Conservation (phyloP, 2,329 filamentous ascomycete species). For the Venturia nashicola region DNA sequence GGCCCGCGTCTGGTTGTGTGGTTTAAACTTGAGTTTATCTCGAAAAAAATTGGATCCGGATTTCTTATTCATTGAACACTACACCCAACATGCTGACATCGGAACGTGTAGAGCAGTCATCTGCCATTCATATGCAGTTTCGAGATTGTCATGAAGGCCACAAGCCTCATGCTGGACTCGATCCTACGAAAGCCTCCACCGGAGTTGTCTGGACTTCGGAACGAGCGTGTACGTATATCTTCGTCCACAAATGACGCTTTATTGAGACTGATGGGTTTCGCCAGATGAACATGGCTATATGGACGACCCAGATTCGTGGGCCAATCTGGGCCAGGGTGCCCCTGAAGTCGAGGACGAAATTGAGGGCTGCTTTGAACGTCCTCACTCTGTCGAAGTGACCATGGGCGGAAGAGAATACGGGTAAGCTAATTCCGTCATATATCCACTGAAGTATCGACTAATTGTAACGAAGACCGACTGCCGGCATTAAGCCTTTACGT, state of each 20-base stretch:
- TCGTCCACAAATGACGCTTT: background rate
- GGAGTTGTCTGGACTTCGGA: conserved; percentile 91
- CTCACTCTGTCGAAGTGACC: conserved; percentile 64
- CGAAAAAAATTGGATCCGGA: background rate
- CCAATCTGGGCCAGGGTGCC: conserved; percentile 87
- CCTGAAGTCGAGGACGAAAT: conserved; percentile 93
- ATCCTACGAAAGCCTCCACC: conserved; percentile 76
- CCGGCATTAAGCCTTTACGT: conserved; percentile 81
- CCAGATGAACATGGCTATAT: conserved; percentile 70
- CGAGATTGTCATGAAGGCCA: conserved; percentile 83
- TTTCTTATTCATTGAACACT: background rate
- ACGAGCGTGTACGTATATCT: conserved; percentile 40
- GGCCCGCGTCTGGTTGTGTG: background rate
- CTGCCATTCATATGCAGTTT: conserved; percentile 80
- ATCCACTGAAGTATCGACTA: too few relatives aligned
- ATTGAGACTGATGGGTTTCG: background rate
- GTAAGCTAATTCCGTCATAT: too few relatives aligned
- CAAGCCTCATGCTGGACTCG: conserved; percentile 69
- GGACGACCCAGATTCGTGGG: conserved; percentile 73
- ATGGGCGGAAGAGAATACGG: conserved; percentile 76
- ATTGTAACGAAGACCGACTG: conserved; percentile 46
- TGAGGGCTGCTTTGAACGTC: conserved; percentile 74
- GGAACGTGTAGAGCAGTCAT: conserved; percentile 51
- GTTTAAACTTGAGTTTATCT: background rate
- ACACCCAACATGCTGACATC: background rate